Percentiles rank a stretch among this genome's conserved stretches.
phyloP scores from a whole-genome alignment of 2,329 filamentous ascomycete species.

The Colletotrichum zoysiae region DNA sequence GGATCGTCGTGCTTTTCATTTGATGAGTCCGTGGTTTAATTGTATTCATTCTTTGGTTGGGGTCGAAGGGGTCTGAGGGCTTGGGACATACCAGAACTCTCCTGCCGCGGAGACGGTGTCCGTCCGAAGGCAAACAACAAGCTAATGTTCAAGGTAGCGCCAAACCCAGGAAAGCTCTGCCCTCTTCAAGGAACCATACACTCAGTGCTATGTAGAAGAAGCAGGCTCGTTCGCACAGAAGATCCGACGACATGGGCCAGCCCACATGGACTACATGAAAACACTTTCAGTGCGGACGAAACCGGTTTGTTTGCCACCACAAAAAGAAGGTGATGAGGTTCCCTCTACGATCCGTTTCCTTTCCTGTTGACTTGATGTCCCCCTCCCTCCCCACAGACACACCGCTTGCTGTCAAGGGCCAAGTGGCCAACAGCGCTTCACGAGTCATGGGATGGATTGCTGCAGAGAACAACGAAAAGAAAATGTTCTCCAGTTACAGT shows the following conservation, averaged over 20 bases:
- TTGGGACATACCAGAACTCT: neutral
- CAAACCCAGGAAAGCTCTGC: conserved; percentile 18
- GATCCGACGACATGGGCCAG: conserved; percentile 37
- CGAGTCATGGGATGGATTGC: conserved; percentile 36
- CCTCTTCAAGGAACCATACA: neutral
- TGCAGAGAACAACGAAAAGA: neutral
- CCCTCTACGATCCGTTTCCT: conserved; percentile 6
- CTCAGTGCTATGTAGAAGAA: neutral
- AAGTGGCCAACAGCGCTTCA: conserved; percentile 1
- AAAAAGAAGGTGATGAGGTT: neutral
- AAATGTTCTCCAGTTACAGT: conserved; percentile 7
- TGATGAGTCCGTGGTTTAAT: neutral
- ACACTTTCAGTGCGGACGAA: conserved; percentile 23
- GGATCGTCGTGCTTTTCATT: conserved; percentile 10
- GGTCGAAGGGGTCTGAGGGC: conserved; percentile 23
- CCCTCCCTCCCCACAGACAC: conserved; percentile 4
- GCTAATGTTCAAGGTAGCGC: conserved; percentile 5
- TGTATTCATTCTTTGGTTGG: neutral
- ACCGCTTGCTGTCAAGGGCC: neutral
- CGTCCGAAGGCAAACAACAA: conserved; percentile 20
- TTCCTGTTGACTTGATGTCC: neutral
- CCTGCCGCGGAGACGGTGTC: conserved; percentile 29
- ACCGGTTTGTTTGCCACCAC: conserved; percentile 7
- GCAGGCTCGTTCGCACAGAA: conserved; percentile 34
- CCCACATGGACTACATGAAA: conserved; percentile 7